Evolutionary conservation across 2,329 filamentous ascomycete genomes (phyloP).

Genomic region (Pseudocercospora vitis): DNA sequence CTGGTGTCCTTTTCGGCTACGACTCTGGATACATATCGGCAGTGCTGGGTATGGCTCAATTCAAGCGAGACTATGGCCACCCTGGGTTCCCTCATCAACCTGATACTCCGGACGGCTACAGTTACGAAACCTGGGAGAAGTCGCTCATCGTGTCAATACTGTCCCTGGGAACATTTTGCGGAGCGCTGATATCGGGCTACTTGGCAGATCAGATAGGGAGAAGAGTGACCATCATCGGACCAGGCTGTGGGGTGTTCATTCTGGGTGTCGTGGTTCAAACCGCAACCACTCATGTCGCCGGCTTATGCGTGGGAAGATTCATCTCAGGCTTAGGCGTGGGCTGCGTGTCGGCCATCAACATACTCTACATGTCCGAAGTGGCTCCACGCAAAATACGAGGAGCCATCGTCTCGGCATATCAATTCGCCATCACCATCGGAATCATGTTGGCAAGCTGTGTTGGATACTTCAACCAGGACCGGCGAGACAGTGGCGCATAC

Average conservation of each 20-base stretch:
- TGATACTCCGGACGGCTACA: conserved; percentile 26
- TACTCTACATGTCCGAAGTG: conserved; percentile 47
- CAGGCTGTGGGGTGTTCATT: conserved; percentile 61
- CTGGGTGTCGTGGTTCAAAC: conserved; percentile 59
- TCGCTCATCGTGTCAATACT: conserved; percentile 72
- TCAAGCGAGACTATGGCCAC: conserved; percentile 42
- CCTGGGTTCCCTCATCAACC: conserved; percentile 18
- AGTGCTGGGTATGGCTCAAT: conserved; percentile 53
- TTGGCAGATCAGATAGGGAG: conserved; percentile 67
- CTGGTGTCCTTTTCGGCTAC: conserved; percentile 62
- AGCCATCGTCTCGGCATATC: conserved; percentile 75
- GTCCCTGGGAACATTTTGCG: conserved; percentile 75
- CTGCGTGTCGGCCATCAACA: conserved; percentile 64
- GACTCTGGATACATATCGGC: conserved; percentile 59
- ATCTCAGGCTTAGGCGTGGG: conserved; percentile 74
- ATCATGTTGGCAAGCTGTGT: conserved; percentile 73
- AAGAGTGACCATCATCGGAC: conserved; percentile 60
- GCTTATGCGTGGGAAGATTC: conserved; percentile 70
- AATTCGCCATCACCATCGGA: conserved; percentile 80
- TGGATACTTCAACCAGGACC: conserved; percentile 68
- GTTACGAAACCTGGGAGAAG: conserved; percentile 40
- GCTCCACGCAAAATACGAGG: conserved; percentile 69
- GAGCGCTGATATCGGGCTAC: conserved; percentile 59
- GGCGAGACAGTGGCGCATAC: conserved; percentile 65
- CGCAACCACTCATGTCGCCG: conserved; percentile 58